Percentiles rank a stretch among this genome's conserved stretches.
Evolutionary conservation across 1,284 basidiomycete species (phyloP).

Genomic region (Pseudozyma tsukubaensis): DNA sequence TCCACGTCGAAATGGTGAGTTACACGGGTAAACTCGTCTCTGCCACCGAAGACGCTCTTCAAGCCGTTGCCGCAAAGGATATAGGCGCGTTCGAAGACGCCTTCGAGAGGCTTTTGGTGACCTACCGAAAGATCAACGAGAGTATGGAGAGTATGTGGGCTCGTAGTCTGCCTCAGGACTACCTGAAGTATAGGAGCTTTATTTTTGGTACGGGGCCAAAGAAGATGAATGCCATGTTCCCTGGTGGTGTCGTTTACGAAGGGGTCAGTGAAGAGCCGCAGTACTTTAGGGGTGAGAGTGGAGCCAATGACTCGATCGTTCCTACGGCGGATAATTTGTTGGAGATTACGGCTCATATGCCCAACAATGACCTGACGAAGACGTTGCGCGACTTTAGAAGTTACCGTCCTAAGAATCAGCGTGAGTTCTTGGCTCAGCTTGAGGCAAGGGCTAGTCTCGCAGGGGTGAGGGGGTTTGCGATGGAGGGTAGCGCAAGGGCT

Average conservation of each 20-base stretch:
- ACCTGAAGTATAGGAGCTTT: conserved; percentile 64
- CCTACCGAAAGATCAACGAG: conserved; percentile 60
- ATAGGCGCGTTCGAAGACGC: conserved; percentile 48
- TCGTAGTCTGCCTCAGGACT: conserved; percentile 52
- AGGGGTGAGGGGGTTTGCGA: conserved; percentile 47
- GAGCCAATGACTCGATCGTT: conserved; percentile 61
- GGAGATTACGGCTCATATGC: conserved; percentile 62
- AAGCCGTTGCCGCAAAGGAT: conserved; percentile 46
- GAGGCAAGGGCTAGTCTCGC: conserved; percentile 54
- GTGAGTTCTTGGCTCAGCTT: conserved; percentile 57
- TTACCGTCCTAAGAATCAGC: conserved; percentile 61
- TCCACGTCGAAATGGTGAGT: conserved; percentile 64
- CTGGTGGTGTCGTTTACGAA: conserved; percentile 63
- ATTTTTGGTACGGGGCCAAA: conserved; percentile 66
- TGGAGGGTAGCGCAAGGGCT: conserved; percentile 23
- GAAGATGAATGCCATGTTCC: conserved; percentile 65
- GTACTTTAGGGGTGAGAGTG: conserved; percentile 60
- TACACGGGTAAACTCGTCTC: conserved; percentile 57
- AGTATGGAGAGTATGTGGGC: conserved; percentile 67
- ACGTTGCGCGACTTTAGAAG: conserved; percentile 64
- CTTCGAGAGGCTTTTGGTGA: conserved; percentile 39
- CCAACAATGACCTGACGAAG: conserved; percentile 63
- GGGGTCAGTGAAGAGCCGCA: conserved; percentile 48
- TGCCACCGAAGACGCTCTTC: conserved; percentile 57
- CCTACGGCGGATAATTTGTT: conserved; percentile 64